Base-by-base conservation (phyloP, 2,329 filamentous ascomycete genomes). In the Rhinocladiella similis region DNA sequence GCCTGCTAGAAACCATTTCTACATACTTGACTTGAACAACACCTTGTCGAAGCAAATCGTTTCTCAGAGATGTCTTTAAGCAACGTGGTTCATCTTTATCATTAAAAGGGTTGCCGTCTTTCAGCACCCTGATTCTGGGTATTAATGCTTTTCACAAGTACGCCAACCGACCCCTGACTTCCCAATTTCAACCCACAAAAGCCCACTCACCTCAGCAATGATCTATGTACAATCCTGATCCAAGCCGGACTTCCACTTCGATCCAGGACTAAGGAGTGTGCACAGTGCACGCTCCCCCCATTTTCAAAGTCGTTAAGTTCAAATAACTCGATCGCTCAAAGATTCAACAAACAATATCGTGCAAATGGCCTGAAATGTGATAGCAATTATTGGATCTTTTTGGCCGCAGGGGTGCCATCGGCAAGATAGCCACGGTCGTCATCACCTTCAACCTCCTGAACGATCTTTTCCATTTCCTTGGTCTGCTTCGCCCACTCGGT, bases 401-500 rank as follows among this genome's bases (percentile, higher is more conserved):
- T 63, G 19, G 14, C 36, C 46, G 57, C 52, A 12, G 3, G 10
- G 1, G 20, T 29, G 14, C 19, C 47, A 29, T 16, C 45, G 33
- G 18, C 60, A 22, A 68, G 55, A 56, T 78, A 78, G n/a, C 67
- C 68, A 56, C 76, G 70, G 54, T 78, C 76, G 65, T 78, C 76
- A 3, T 75, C 69, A 10, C 83, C 84, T 70, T 88, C 85, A 2
- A 96, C 89, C 68, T 90, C 83, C 71, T 86, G 81, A 56, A 91
- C 84, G 62, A 91, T 85, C 66, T 78, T 77, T 73, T 94, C 90
- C 79, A 91, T 90, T 70, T 88, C 87, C 70, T 83, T 80, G 59
- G 80, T 80, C 76, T 96, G 91, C 68, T 84, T 83, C 68, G 87
- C 82, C 90, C 91, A 96, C 71, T 91, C 87, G 59, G 80, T 81